These are phyloP conservation scores for Gilbertella persicaria DNA, from an alignment of 371 early-diverging fungal species.

Conservation along the genomic window DNA sequence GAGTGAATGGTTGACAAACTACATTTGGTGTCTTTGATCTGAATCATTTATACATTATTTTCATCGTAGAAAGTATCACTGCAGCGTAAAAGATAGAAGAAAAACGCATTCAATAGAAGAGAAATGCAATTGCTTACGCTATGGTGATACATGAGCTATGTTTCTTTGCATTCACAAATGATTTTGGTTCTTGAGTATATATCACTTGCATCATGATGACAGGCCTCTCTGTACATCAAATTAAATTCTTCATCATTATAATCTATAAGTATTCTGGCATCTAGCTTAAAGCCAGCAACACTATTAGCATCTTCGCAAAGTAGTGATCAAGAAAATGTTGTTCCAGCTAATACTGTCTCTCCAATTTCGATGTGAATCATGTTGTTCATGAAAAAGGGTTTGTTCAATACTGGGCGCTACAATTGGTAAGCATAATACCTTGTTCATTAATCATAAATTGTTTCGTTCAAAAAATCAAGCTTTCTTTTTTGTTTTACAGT, in stretches of 20 bases:
- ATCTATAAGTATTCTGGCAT: slow-evolving; percentile 4
- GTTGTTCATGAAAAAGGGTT: slow-evolving; percentile 3
- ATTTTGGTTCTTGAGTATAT: slow-evolving; percentile 5
- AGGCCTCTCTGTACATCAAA: slow-evolving; percentile 5
- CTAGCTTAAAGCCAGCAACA: slow-evolving; percentile 1
- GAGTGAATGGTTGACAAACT: slow-evolving; percentile 9
- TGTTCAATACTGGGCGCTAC: slow-evolving; percentile 3
- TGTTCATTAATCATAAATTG: slow-evolving; percentile 1
- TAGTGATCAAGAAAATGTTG: too few species aligned
- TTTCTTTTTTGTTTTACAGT: neutral
- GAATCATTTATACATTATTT: slow-evolving; percentile 12
- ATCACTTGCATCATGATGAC: slow-evolving; percentile 1
- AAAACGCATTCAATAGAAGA: too few species aligned
- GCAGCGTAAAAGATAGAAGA: too few species aligned
- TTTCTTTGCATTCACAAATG: slow-evolving; percentile 8
- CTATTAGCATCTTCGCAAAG: neutral
- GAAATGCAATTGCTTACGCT: too few species aligned
- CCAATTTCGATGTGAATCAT: slow-evolving; percentile 5
- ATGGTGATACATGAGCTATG: too few species aligned
- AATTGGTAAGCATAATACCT: slow-evolving; percentile 6
- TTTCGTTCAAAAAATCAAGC: slow-evolving; percentile 1
- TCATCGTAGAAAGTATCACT: too few species aligned
- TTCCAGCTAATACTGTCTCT: slow-evolving; percentile 9
- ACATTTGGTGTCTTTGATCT: slow-evolving; percentile 12
- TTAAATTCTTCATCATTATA: slow-evolving; percentile 7